phyloP scores from a whole-genome alignment of 768 basidiomycete species.

The Boletus huronensis region DNA sequence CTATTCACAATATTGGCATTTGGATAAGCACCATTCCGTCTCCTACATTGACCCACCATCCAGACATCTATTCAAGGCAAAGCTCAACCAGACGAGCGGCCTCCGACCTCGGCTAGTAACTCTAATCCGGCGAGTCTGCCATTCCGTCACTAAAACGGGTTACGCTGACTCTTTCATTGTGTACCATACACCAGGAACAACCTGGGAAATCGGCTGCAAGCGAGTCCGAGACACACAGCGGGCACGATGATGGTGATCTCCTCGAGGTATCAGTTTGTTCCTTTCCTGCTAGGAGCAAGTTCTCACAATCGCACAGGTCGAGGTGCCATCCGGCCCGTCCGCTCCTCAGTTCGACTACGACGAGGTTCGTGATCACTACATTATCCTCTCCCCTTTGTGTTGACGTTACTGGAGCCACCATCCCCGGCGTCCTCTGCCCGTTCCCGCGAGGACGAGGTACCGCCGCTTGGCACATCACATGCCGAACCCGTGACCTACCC shows the following conservation, averaged over 20 bases:
- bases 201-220: not conserved
- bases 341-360: not conserved
- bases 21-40: no score
- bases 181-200: not conserved
- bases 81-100: not conserved
- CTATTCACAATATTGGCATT: not conserved
- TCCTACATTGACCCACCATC: not conserved
- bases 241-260: not conserved
- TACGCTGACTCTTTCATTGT: not conserved
- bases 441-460: not conserved
- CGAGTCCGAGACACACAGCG: no score
- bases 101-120: no score
- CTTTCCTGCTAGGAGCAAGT: no score
- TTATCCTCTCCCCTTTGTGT: not conserved
- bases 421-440: not conserved
- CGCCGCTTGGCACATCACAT: not conserved
- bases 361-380: not conserved
- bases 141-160: not conserved
- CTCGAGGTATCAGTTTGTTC: not conserved
- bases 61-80: not conserved
- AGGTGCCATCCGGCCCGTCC: not conserved
- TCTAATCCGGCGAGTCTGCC: no score
- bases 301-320: not conserved
- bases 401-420: not conserved
- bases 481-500: not conserved